These are phyloP conservation scores for Camelina sativa DNA, from an alignment of 345 rosid species.

Conservation along the genomic window DNA sequence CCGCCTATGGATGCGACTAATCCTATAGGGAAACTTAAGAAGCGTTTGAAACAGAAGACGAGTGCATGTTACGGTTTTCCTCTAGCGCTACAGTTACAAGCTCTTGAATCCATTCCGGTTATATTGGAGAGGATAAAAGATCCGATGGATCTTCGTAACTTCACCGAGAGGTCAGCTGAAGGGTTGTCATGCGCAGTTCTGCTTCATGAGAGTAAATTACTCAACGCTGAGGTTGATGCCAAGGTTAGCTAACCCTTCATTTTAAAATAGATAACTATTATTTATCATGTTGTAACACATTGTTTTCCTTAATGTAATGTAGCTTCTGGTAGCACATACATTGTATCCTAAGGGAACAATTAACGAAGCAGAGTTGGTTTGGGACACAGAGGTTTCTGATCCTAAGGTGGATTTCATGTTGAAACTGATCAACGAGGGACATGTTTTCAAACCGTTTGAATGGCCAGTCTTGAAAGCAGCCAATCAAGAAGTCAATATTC, in stretches of 20 bases:
- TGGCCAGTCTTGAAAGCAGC: background rate
- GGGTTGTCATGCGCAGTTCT: background rate
- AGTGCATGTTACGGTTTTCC: background rate
- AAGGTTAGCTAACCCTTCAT: background rate
- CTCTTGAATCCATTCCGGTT: background rate
- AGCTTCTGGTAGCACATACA: background rate
- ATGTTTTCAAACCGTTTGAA: background rate
- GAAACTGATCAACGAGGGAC: background rate
- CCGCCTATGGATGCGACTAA: background rate
- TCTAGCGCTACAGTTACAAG: background rate
- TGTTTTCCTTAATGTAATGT: too few relatives aligned
- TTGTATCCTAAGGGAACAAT: background rate
- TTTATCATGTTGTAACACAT: too few relatives aligned
- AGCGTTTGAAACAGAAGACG: background rate
- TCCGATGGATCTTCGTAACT: background rate
- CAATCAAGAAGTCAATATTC: background rate
- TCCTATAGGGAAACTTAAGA: background rate
- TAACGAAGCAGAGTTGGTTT: background rate
- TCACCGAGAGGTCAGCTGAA: background rate
- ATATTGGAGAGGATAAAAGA: background rate
- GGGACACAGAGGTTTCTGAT: background rate
- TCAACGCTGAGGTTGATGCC: background rate
- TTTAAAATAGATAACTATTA: too few relatives aligned
- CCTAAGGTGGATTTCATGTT: background rate
- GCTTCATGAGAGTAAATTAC: background rate